A percentile compares a stretch with the other conserved stretches of the same genome.
These are phyloP conservation scores for Luzula sylvatica DNA, from an alignment of 176 grass and related monocot species.

Conservation along the genomic window DNA sequence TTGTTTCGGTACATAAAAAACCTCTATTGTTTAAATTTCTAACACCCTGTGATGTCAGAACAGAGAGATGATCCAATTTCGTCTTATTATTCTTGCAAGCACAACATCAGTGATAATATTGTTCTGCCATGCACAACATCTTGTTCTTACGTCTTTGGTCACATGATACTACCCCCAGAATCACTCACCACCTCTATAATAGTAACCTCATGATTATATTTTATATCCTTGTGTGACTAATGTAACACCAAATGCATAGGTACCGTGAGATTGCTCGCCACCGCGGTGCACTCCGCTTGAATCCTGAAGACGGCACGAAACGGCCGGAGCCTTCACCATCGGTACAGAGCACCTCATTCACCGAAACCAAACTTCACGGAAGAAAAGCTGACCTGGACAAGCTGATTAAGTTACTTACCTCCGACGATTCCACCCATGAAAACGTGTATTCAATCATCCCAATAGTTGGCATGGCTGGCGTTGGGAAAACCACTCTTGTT, in stretches of 20 bases:
- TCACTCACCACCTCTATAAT: too few relatives aligned
- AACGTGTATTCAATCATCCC: constrained; percentile 11
- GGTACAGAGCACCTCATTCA: constrained; percentile 16
- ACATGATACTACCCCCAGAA: too few relatives aligned
- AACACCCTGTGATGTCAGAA: too few relatives aligned
- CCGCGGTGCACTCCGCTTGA: constrained; percentile 20
- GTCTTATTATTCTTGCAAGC: too few relatives aligned
- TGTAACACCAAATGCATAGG: background rate
- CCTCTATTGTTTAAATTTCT: too few relatives aligned
- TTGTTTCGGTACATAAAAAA: too few relatives aligned
- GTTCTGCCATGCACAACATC: too few relatives aligned
- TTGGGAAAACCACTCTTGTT: constrained; percentile 34
- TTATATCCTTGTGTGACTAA: background rate
- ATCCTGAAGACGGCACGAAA: constrained; percentile 3
- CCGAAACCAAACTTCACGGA: background rate
- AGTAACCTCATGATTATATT: too few relatives aligned
- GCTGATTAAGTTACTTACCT: constrained; percentile 4
- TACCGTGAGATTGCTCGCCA: constrained; percentile 18
- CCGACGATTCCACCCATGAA: background rate
- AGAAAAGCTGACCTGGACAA: constrained; percentile 8
- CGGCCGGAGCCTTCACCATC: background rate
- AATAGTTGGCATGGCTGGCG: constrained; percentile 31
- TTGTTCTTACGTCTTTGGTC: too few relatives aligned
- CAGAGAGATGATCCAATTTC: too few relatives aligned
- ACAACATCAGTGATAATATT: too few relatives aligned